Conservation (phyloP, 208 protist species). For the Phytomonas sp. region DNA sequence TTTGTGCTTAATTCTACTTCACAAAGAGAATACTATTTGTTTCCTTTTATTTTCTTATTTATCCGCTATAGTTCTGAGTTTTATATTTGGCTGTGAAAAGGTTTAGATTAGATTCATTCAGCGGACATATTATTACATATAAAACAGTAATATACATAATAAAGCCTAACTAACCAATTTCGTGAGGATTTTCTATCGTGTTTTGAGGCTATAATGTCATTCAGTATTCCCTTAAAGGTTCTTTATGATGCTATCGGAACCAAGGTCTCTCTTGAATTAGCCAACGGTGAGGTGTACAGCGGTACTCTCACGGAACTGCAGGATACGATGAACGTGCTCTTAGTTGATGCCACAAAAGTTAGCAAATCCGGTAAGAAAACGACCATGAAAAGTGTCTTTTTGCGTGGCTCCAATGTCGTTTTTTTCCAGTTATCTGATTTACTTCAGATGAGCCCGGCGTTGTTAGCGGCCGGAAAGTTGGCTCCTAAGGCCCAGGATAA, state of each 20-base stretch:
- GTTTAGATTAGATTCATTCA: not conserved
- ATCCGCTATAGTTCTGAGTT: conserved; percentile 3
- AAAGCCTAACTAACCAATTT: not conserved
- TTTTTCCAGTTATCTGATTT: conserved; percentile 91
- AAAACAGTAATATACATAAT: not conserved
- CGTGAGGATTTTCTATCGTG: not conserved
- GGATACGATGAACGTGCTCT: conserved; percentile 90
- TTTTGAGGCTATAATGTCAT: conserved; percentile 15
- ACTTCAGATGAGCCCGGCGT: conserved; percentile 58
- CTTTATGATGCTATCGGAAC: conserved; percentile 89
- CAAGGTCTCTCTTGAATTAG: conserved; percentile 86
- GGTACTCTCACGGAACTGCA: conserved; percentile 81
- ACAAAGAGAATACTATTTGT: not conserved
- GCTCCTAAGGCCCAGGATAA: conserved; percentile 55
- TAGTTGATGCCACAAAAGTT: conserved; percentile 72
- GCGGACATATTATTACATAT: not conserved
- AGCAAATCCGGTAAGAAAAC: conserved; percentile 49
- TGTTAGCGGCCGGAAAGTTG: conserved; percentile 48
- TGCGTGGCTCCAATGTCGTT: conserved; percentile 87
- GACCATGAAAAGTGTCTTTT: conserved; percentile 65
- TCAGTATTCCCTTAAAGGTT: conserved; percentile 90
- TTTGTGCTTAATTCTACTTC: not conserved
- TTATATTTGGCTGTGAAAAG: conserved; percentile 4
- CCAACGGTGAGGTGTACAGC: conserved; percentile 85
- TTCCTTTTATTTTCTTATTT: not conserved